phyloP scores from a whole-genome alignment of 495 filamentous ascomycete species.

The Lichenothelia convexa region DNA sequence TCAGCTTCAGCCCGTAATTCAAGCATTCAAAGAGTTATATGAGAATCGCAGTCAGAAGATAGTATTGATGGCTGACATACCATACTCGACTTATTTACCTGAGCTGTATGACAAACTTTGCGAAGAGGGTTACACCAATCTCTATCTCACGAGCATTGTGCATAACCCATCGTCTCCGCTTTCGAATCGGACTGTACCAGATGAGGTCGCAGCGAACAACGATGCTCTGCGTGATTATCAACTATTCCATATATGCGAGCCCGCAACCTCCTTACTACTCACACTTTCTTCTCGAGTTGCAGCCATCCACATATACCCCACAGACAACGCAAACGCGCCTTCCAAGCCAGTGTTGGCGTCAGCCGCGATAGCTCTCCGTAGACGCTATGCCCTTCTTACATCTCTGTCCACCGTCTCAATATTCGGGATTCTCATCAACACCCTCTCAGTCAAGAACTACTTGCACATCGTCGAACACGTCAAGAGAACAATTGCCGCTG shows the following conservation, averaged over 20 bases:
- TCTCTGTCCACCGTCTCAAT: slow-evolving; percentile 63
- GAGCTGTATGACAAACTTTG: slow-evolving; percentile 30
- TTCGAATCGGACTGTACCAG: slow-evolving; percentile 61
- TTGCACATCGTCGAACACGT: slow-evolving; percentile 59
- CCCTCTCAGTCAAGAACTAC: slow-evolving; percentile 80
- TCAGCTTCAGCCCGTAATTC: slow-evolving; percentile 33
- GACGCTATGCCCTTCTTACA: slow-evolving; percentile 74
- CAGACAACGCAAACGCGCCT: slow-evolving; percentile 1
- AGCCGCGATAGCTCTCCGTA: slow-evolving; percentile 44
- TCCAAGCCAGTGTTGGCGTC: slow-evolving; percentile 28
- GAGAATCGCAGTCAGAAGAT: slow-evolving; percentile 42
- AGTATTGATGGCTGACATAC: slow-evolving; percentile 78
- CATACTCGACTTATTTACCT: slow-evolving; percentile 53
- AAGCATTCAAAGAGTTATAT: slow-evolving; percentile 51
- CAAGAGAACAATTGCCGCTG: slow-evolving; percentile 44
- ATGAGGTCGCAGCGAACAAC: slow-evolving; percentile 26
- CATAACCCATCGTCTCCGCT: slow-evolving; percentile 64
- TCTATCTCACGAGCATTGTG: slow-evolving; percentile 51
- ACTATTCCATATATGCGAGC: slow-evolving; percentile 78
- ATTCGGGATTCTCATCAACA: slow-evolving; percentile 89
- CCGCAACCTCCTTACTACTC: slow-evolving; percentile 67
- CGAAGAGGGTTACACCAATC: slow-evolving; percentile 44
- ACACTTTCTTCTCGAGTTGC: slow-evolving; percentile 70
- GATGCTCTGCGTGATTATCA: slow-evolving; percentile 47
- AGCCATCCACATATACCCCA: slow-evolving; percentile 57